A percentile compares a stretch with the other conserved stretches of the same genome.
Conservation (phyloP, 371 early-diverging fungal genomes). For the Mortierella sp. region DNA sequence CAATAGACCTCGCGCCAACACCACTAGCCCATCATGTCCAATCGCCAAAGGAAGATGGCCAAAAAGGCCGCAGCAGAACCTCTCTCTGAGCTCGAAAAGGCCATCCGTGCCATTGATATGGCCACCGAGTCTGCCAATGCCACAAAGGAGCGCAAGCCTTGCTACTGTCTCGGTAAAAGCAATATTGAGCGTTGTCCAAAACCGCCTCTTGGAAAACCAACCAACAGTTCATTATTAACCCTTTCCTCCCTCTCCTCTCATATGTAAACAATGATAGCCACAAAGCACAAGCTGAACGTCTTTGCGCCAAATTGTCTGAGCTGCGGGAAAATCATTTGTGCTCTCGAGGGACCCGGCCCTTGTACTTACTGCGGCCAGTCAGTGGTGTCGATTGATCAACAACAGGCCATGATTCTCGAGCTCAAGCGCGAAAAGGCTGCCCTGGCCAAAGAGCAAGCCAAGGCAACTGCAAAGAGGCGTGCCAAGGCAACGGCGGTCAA, state of each 20-base stretch:
- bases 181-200: too few relatives aligned
- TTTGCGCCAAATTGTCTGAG: conserved; percentile 86
- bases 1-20: background rate
- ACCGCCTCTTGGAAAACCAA: too few relatives aligned
- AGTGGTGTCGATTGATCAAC: conserved; percentile 81
- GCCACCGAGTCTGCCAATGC: conserved; percentile 52
- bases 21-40: conserved; percentile 23
- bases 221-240: too few relatives aligned
- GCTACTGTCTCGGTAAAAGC: conserved; percentile 48
- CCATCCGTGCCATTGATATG: conserved; percentile 50
- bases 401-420: conserved; percentile 67
- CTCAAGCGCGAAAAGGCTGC: conserved; percentile 59
- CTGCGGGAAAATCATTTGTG: conserved; percentile 93
- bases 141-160: conserved; percentile 54
- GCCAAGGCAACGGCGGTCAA: conserved; percentile 39
- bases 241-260: too few relatives aligned
- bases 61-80: conserved; percentile 44
- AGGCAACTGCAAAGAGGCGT: conserved; percentile 27
- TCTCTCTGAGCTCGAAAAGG: conserved; percentile 53
- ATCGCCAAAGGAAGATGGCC: conserved; percentile 39
- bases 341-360: conserved; percentile 85
- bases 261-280: conserved; percentile 64
- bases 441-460: conserved; percentile 45
- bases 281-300: conserved; percentile 82
- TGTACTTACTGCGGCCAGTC: conserved; percentile 86